Conservation (phyloP, 164 flowering plant genomes). For the Chloranthus sessilifolius region DNA sequence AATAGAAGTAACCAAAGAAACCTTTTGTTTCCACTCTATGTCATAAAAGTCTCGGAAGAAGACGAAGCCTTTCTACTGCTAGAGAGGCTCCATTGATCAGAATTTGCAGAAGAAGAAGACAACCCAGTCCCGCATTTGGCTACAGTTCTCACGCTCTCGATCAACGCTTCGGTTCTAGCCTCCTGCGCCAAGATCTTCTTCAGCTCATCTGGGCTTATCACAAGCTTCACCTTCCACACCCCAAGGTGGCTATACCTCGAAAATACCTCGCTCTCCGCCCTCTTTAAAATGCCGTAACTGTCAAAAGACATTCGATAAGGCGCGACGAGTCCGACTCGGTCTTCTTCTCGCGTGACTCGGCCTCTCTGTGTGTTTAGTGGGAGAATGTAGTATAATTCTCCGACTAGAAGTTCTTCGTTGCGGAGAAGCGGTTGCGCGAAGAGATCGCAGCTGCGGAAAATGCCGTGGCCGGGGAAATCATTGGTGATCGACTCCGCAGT, state of each 20-base stretch:
- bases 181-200: slow-evolving; percentile 58
- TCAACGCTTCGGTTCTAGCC: slow-evolving; percentile 49
- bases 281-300: slow-evolving; percentile 35
- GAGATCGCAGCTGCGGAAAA: slow-evolving; percentile 44
- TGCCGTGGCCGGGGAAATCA: slow-evolving; percentile 66
- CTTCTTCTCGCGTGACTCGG: slow-evolving; percentile 31
- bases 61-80: slow-evolving; percentile 50
- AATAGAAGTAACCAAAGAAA: too few species aligned
- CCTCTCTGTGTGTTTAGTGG: slow-evolving; percentile 26
- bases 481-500: slow-evolving; percentile 49
- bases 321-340: slow-evolving; percentile 16
- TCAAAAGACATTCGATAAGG: slow-evolving; percentile 77
- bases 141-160: slow-evolving; percentile 70
- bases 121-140: slow-evolving; percentile 52
- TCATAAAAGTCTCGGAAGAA: slow-evolving; percentile 29
- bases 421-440: slow-evolving; percentile 51
- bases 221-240: slow-evolving; percentile 86
- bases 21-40: not conserved
- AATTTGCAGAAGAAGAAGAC: slow-evolving; percentile 28
- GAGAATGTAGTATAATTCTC: slow-evolving; percentile 58
- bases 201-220: slow-evolving; percentile 58
- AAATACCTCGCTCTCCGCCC: too few species aligned
- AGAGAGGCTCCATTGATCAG: slow-evolving; percentile 63
- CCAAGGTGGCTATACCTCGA: slow-evolving; percentile 36
- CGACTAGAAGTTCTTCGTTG: slow-evolving; percentile 43